phyloP scores from a whole-genome alignment of 768 basidiomycete genomes.

The Hirschioporus abietinus region DNA sequence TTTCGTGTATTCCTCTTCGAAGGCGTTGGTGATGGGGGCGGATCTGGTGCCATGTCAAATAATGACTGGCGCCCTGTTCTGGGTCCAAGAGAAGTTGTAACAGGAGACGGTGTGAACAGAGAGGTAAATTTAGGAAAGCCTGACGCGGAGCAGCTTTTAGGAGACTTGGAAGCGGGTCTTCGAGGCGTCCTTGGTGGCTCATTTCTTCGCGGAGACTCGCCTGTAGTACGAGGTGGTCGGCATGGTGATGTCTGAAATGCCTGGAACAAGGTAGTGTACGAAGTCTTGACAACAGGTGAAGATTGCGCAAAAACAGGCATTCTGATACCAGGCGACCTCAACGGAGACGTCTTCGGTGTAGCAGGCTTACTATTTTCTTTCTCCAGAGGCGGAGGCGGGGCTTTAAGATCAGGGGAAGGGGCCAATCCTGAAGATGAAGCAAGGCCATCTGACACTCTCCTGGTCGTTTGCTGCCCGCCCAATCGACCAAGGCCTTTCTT shows the following conservation, averaged over 20 bases:
- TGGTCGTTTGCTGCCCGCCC: background rate
- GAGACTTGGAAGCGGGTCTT: background rate
- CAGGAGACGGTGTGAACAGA: background rate
- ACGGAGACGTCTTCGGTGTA: background rate
- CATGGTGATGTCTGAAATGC: slow-evolving; percentile 2
- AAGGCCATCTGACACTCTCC: background rate
- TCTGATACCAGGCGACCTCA: background rate
- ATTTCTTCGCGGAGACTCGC: background rate
- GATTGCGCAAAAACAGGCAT: slow-evolving; percentile 3
- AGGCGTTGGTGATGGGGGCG: background rate
- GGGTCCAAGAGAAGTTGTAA: background rate
- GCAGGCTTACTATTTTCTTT: background rate
- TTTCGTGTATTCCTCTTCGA: background rate
- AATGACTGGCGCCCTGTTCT: background rate
- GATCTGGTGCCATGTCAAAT: background rate
- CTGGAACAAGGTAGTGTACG: background rate
- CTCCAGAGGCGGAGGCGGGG: background rate
- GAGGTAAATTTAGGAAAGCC: background rate
- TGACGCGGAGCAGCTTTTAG: background rate
- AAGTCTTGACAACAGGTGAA: background rate
- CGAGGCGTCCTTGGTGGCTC: background rate
- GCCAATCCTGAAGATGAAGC: background rate
- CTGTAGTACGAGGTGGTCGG: background rate
- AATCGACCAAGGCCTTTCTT: background rate
- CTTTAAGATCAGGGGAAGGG: background rate